These are phyloP conservation scores for Ceriops zippeliana DNA, from an alignment of 345 rosid genomes.

Conservation along the genomic window DNA sequence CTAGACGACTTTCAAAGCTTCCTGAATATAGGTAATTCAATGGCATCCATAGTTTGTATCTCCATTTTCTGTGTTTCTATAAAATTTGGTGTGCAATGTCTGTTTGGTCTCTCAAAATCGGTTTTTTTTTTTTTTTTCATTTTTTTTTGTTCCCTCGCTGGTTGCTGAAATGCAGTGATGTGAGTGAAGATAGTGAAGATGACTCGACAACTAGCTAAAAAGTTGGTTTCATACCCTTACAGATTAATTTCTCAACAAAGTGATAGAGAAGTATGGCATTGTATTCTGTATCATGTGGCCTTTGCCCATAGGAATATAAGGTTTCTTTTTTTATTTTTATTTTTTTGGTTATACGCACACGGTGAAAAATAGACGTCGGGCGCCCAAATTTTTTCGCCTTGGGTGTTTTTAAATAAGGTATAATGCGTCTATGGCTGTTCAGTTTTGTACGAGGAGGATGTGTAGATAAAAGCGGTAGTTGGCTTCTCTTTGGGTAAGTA, in stretches of 20 bases:
- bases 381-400: constrained; percentile 16
- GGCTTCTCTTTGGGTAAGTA: not conserved
- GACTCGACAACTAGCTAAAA: constrained; percentile 50
- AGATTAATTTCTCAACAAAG: constrained; percentile 3
- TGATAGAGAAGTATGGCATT: not conserved
- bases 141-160: not conserved
- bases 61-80: not conserved
- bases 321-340: not conserved
- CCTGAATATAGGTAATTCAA: constrained; percentile 63
- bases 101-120: not conserved
- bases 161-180: constrained; percentile 55
- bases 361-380: not conserved
- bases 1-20: constrained; percentile 75
- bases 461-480: not conserved
- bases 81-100: not conserved
- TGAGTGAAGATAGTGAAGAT: constrained; percentile 65
- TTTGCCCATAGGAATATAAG: constrained; percentile 15
- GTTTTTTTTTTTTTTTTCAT: constrained; percentile 1
- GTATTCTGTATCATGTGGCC: not conserved
- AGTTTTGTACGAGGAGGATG: not conserved
- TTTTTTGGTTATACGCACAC: not conserved
- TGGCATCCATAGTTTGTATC: not conserved
- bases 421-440: not conserved
- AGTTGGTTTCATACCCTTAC: not conserved
- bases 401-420: constrained; percentile 1